Evolutionary conservation across 2,329 filamentous ascomycete genomes (phyloP), one percentile per base, ranked within the genome.

Genomic region (Exophiala oligosperma): DNA sequence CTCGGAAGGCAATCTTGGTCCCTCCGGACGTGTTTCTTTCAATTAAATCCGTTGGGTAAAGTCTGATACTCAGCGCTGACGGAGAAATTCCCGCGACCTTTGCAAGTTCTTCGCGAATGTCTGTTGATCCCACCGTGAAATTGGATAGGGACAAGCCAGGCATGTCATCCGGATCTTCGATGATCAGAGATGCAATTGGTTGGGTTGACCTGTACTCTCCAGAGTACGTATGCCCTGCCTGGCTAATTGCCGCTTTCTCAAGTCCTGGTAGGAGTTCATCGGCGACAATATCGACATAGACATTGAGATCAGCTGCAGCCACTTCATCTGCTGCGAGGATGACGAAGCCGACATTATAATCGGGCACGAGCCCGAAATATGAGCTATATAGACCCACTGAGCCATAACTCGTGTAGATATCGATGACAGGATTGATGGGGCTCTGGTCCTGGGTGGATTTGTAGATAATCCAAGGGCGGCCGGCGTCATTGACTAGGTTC

Each of bases 401-500:
- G 14, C 71, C 70, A 2, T 67, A 60, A 51, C 71, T 73, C 17
- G 70, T 73, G 63, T 73, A 75, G 9, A 73, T 14, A 41, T 75
- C 71, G 0, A 71, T 66, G 17, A 71, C 65, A 3, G 66, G 66
- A 12, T 65, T 67, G 0, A 43, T 52, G 7, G 35, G 50, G 26
- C 50, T 52, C 35, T 37, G 35, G 12, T 26, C 32, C n/a, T 26
- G 6, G 37, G 56, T 35, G 37, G 51, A 35, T 2, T 60, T 64
- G 28, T 58, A 54, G 44, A 79, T 72, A 8, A 77, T 77, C 78
- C 78, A 80, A 1, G 78, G 78, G 24, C 73, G 72, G 5, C 76
- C 74, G 1, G 78, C 68, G 1, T 72, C 71, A n/a, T 73, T 70
- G 40, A 66, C 58, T 8, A 50, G 32, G 28, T 51, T 46, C 9